Evolutionary conservation across 805 yeast genomes (phyloP).

Genomic region (Kodamaea neixiangensis): DNA sequence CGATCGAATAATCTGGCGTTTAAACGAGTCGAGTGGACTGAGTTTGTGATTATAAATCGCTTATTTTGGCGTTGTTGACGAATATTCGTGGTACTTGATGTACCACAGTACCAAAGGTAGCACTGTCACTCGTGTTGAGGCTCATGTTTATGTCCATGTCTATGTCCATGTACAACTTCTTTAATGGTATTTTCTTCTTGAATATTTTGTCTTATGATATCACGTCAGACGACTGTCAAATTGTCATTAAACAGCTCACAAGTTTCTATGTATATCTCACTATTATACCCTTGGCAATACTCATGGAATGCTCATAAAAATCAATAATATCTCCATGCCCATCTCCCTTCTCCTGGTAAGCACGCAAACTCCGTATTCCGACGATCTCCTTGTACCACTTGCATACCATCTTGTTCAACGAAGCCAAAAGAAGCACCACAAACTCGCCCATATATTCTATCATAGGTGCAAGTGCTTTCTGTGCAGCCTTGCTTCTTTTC

Average conservation of each 20-base stretch:
- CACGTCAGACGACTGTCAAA: too few relatives aligned
- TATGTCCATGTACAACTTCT: too few relatives aligned
- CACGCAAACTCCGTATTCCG: conserved; percentile 5
- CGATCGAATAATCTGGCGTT: background rate
- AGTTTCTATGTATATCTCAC: background rate
- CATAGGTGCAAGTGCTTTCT: background rate
- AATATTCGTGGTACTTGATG: too few relatives aligned
- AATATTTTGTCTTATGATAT: too few relatives aligned
- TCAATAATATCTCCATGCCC: conserved; percentile 2
- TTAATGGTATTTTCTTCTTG: too few relatives aligned
- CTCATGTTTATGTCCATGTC: too few relatives aligned
- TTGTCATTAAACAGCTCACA: background rate
- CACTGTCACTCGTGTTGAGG: too few relatives aligned
- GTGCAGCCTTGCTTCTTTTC: background rate
- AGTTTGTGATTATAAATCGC: background rate
- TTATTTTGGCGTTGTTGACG: too few relatives aligned
- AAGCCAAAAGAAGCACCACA: conserved; percentile 6
- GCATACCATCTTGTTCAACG: conserved; percentile 5
- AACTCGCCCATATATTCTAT: conserved; percentile 10
- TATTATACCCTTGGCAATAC: background rate
- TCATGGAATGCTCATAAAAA: conserved; percentile 4
- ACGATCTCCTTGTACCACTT: conserved; percentile 6
- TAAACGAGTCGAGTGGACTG: background rate
- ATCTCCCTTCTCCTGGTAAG: background rate
- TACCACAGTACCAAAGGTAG: too few relatives aligned